Evolutionary conservation across 1,284 basidiomycete species (phyloP), one percentile per base, ranked within the genome.

Genomic region (Sporisorium scitamineum): DNA sequence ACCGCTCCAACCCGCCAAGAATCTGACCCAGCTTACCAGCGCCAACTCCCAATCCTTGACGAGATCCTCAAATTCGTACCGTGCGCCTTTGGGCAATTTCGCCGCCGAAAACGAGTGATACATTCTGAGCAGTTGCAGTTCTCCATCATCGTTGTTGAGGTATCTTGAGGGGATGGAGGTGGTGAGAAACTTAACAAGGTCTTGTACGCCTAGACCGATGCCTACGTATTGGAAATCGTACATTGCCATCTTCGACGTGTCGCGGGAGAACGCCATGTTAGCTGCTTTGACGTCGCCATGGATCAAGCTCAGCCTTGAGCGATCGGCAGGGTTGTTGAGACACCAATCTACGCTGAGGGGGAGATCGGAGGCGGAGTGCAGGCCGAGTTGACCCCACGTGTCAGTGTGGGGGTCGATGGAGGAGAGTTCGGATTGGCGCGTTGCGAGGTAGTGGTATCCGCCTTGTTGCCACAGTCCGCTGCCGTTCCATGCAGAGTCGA

Each of bases 181-280:
- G 42, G 72, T 73, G 29, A 80, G 50, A 32, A 78, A 76, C 54
- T 80, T 78, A 61, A 63, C 72, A 0, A 80, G 58, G 26, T 79
- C 78, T 22, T 73, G 70, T 0, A 76, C 73, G 18, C 73, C 76
- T 1, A 80, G 44, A 0, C 76, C 70, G 5, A 61, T 22, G 5
- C 78, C 78, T 5, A 79, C 73, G 61, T 78, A 80, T 24, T 80
- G 78, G 37, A 80, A 80, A 29, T 80, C 78, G 60, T 78, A 80
- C 59, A 76, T 62, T 26, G 73, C 73, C 58, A 78, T 70, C 0
- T 22, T 10, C 4, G 18, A 8, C 1, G 52, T 20, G 42, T 41
- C 26, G 16, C n/a, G 34, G 14, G 54, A 53, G 47, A 78, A 78
- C 22, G 76, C 76, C 69, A 80, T 74, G 54, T 78, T 80, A 34